Evolutionary conservation across 192 early-diverging fungal genomes (phyloP).

Genomic region (Coemansia sp.): DNA sequence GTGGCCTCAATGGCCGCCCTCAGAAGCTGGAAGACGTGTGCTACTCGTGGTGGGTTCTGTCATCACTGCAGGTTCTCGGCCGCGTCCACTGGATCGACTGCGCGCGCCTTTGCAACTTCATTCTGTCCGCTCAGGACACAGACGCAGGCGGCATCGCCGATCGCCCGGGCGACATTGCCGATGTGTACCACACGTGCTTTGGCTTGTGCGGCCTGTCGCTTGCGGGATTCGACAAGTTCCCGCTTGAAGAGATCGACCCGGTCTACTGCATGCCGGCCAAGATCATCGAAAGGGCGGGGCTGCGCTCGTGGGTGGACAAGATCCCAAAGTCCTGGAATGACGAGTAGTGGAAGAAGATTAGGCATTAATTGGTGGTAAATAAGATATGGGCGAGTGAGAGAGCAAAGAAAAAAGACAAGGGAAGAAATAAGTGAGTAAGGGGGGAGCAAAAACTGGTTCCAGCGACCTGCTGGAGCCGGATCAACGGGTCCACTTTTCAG

Average conservation of each 20-base stretch:
- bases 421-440: neutral
- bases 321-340: conserved; percentile 28
- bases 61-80: conserved; percentile 79
- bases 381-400: no score
- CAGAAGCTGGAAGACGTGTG: conserved; percentile 98
- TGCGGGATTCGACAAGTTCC: conserved; percentile 67
- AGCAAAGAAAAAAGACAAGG: neutral
- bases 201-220: conserved; percentile 89
- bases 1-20: conserved; percentile 94
- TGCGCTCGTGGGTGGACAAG: conserved; percentile 35
- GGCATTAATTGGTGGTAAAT: no score
- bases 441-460: neutral
- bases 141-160: conserved; percentile 93
- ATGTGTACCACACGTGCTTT: conserved; percentile 98
- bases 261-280: conserved; percentile 85
- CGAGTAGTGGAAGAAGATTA: neutral
- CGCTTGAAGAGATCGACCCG: conserved; percentile 79
- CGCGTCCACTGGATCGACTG: conserved; percentile 85
- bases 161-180: conserved; percentile 85
- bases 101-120: conserved; percentile 74
- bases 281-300: conserved; percentile 61
- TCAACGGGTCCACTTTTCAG: conserved; percentile 57
- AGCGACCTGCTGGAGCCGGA: neutral
- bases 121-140: conserved; percentile 80
- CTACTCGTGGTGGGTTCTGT: conserved; percentile 99